Evolutionary conservation across 768 basidiomycete genomes (phyloP).

Genomic region (Chalciporus piperatus): DNA sequence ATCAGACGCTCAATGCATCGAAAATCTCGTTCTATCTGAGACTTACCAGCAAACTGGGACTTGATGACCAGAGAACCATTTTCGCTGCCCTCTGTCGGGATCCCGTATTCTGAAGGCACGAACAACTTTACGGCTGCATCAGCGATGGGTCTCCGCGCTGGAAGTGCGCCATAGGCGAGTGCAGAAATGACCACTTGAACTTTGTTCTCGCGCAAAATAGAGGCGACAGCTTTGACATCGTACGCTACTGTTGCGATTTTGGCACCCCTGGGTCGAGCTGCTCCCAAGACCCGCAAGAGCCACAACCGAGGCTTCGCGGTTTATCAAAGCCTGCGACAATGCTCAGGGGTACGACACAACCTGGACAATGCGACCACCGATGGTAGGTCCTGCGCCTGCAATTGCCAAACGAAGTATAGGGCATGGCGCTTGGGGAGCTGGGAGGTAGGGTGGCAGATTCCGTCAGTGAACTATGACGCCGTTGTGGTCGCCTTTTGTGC

Average conservation of each 20-base stretch:
- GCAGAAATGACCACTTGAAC: constrained; percentile 36
- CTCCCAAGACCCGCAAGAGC: constrained; percentile 25
- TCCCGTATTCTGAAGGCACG: constrained; percentile 38
- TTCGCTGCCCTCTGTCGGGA: constrained; percentile 33
- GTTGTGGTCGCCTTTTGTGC: not conserved
- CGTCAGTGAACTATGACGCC: not conserved
- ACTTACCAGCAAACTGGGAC: constrained; percentile 28
- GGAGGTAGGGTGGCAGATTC: too few relatives aligned
- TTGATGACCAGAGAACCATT: constrained; percentile 26
- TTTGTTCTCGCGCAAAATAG: constrained; percentile 29
- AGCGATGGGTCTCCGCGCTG: constrained; percentile 27
- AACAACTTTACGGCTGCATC: constrained; percentile 40
- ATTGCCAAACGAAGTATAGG: constrained; percentile 37
- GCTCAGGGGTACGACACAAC: not conserved
- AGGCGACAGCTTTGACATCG: constrained; percentile 22
- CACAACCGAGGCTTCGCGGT: constrained; percentile 23
- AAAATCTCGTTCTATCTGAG: not conserved
- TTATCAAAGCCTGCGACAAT: constrained; percentile 20
- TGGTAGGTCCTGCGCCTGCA: constrained; percentile 34
- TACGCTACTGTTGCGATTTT: constrained; percentile 30
- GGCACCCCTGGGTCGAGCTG: constrained; percentile 20
- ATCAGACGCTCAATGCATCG: not conserved
- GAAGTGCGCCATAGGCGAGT: constrained; percentile 27
- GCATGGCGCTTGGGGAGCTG: too few relatives aligned
- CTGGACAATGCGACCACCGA: constrained; percentile 34